Conservation (phyloP, 1,284 basidiomycete genomes). For the Athelia psychrophila region DNA sequence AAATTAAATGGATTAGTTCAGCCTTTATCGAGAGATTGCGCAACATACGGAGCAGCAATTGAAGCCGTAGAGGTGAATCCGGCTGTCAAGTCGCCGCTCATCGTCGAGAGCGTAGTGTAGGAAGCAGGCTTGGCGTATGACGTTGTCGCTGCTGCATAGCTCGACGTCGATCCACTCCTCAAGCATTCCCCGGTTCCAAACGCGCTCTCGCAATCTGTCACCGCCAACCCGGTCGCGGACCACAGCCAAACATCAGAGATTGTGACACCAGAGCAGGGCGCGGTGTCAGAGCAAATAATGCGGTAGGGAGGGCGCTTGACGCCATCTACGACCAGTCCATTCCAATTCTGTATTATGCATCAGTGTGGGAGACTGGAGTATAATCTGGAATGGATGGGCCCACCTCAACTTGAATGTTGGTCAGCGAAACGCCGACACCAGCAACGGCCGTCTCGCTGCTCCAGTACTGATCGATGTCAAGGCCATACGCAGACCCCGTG, state of each 20-base stretch:
- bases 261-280: constrained; percentile 28
- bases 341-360: constrained; percentile 23
- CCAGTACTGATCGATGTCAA: constrained; percentile 33
- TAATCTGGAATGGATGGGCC: not conserved
- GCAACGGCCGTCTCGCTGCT: constrained; percentile 15
- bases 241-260: constrained; percentile 31
- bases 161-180: constrained; percentile 16
- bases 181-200: constrained; percentile 29
- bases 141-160: constrained; percentile 21
- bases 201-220: constrained; percentile 29
- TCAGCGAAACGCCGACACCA: constrained; percentile 26
- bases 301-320: constrained; percentile 26
- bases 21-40: not conserved
- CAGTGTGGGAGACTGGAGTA: not conserved
- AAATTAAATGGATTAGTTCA: not conserved
- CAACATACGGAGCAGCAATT: constrained; percentile 29
- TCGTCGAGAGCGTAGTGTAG: constrained; percentile 25
- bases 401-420: constrained; percentile 27
- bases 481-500: constrained; percentile 28
- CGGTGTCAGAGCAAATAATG: constrained; percentile 28
- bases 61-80: constrained; percentile 27
- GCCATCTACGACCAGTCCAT: constrained; percentile 27
- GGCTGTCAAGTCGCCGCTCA: constrained; percentile 24
- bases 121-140: constrained; percentile 20
- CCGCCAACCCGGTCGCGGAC: constrained; percentile 23